phyloP scores from a whole-genome alignment of 305 asterid species.

The Fraxinus sp. region DNA sequence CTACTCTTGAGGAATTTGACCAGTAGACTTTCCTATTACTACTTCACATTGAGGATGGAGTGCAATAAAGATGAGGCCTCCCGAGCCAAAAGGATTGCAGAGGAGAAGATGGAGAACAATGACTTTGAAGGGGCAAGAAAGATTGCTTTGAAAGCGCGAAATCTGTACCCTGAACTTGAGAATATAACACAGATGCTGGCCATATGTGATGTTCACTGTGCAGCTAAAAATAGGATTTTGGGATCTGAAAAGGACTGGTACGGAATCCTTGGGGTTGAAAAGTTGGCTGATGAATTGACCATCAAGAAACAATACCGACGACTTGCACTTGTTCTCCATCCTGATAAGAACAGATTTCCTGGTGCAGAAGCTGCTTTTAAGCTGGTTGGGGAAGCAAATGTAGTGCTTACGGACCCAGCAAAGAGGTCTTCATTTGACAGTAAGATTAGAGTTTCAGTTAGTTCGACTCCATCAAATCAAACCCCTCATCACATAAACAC shows the following conservation, averaged over 20 bases:
- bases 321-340: constrained; percentile 58
- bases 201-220: constrained; percentile 56
- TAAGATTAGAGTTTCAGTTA: constrained; percentile 30
- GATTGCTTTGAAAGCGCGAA: constrained; percentile 46
- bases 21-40: background rate
- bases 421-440: constrained; percentile 41
- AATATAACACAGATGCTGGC: constrained; percentile 47
- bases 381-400: constrained; percentile 53
- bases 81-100: constrained; percentile 52
- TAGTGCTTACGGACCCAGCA: constrained; percentile 49
- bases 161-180: constrained; percentile 56
- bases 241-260: constrained; percentile 66
- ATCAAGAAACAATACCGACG: constrained; percentile 53
- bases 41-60: constrained; percentile 37
- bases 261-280: constrained; percentile 50
- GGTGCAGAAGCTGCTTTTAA: constrained; percentile 68
- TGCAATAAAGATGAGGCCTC: constrained; percentile 65
- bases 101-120: constrained; percentile 44
- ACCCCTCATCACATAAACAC: constrained; percentile 36
- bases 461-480: constrained; percentile 31
- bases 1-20: constrained; percentile 1
- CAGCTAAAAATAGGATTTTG: constrained; percentile 32
- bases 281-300: constrained; percentile 39
- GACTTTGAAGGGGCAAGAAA: constrained; percentile 55
- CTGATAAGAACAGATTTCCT: constrained; percentile 58